Conservation (phyloP, 352 stramenopile genomes). For the Pythium utonaiense region DNA sequence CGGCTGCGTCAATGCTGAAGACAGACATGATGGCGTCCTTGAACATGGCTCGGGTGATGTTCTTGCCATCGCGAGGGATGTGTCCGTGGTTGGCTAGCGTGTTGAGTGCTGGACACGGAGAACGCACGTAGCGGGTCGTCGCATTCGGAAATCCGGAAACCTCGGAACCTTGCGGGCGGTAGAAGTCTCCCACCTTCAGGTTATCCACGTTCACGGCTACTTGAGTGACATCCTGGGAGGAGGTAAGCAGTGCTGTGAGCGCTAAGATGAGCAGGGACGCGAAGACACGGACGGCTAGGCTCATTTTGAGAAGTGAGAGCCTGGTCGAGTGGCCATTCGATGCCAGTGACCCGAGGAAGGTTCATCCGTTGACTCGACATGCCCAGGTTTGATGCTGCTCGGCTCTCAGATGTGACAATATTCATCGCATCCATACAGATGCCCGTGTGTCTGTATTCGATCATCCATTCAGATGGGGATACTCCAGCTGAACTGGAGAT, state of each 20-base stretch:
- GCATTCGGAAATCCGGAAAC: slow-evolving; percentile 26
- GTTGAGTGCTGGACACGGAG: slow-evolving; percentile 48
- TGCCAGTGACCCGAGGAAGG: neutral
- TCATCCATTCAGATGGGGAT: too few species aligned
- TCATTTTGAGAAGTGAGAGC: slow-evolving; percentile 2
- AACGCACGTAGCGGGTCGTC: slow-evolving; percentile 27
- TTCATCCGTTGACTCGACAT: too few species aligned
- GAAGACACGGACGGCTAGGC: neutral
- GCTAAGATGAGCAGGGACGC: neutral
- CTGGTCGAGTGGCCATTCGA: neutral
- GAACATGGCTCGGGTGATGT: slow-evolving; percentile 31
- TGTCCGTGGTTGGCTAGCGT: slow-evolving; percentile 47
- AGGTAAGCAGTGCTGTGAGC: neutral
- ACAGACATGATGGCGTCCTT: slow-evolving; percentile 30
- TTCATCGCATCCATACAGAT: too few species aligned
- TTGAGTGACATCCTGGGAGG: neutral
- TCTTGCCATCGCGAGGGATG: slow-evolving; percentile 44
- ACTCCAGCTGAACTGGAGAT: too few species aligned
- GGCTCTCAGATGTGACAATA: neutral
- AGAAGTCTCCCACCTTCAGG: slow-evolving; percentile 26
- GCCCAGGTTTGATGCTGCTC: neutral
- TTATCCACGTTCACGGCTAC: neutral
- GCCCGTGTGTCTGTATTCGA: too few species aligned
- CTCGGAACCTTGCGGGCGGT: slow-evolving; percentile 22
- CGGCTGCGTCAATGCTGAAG: slow-evolving; percentile 39